Evolutionary conservation across 805 yeast genomes (phyloP), one percentile per base, ranked within the genome.

Genomic region (Sugiyamaella chiloensis): DNA sequence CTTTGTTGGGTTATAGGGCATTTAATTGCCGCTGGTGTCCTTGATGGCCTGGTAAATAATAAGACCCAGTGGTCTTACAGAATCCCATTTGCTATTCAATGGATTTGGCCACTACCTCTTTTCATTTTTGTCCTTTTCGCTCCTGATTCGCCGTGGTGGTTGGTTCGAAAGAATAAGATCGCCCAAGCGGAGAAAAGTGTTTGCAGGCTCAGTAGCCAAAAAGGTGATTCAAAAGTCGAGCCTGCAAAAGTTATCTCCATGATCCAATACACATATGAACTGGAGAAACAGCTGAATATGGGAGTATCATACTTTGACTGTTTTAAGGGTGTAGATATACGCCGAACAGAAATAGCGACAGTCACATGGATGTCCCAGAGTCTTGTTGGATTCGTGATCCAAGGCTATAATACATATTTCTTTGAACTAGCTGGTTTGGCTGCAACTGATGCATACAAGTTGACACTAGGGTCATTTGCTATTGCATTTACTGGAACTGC

Each of bases 1-100:
- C 55, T 74, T 42, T 74, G 80, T 57, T 78, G 80, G 79, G 73
- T 73, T 30, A 58, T 75, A 50, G 86, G 86, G 29, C 83, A 79
- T 57, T 65, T 81, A 29, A 64, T 80, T 47, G 70, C 79, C 7
- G 63, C 79, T 11, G 81, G 84, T 48, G 75, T 80, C 14, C 63
- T 71, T 54, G 69, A 66, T 52, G 76, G 67, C 42, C 61, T 63
- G 37, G 55, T 43, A 43, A 11, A 6, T 8, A 55, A 24, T 21
- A 30, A 52, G 49, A 48, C 60, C 32, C 58, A 68, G 19, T 16
- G 36, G 19, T 12, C 36, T 11, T 80, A 75, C 59, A 66, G 71
- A 45, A 65, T 77, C 36, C 82, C 83, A 9, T 77, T 75, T 58
- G 82, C 79, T 3, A 50, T 78, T 11, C 84, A 79, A 62, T 79